Evolutionary conservation across 2,329 filamentous ascomycete species (phyloP), one percentile per base, ranked within the genome.

Genomic region (Hypoxylon sp.): DNA sequence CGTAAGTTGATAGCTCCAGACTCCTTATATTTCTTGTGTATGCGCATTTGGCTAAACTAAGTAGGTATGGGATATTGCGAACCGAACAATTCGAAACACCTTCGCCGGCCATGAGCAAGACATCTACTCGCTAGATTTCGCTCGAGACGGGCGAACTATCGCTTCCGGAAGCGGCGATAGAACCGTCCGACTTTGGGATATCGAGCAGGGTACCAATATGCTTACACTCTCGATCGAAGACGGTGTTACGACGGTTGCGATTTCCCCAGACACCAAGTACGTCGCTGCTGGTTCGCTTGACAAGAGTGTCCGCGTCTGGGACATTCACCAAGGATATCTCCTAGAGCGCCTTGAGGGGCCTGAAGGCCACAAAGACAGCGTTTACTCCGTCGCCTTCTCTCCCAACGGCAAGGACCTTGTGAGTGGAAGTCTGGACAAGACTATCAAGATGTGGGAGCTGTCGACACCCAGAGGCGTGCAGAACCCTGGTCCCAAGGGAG

Each of bases 401-500:
- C 96, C 96, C 30, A 95, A 92, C 75, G 95, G 95, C 69, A 92
- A 94, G 76, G 93, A 97, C 73, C 90, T 99, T 44, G 95, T 98
- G 77, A 97, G 92, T 76, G 96, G 96, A 71, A 97, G 92, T 86
- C 84, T 98, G 74, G 96, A 99, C 80, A 97, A 97, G 86, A 98
- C 95, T 0, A 98, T 98, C 85, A 97, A 98, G 85, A 97, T 98
- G 92, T 99, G 96, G 95, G 95, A 98, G 84, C 87, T 99, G 56
- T 91, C 88, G 61, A 88, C 92, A 22, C 89, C 91, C 49, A 88
- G 92, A 73, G 88, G 90, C 75, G 87, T 90, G 66, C 86, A 89
- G 51, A 89, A 88, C 77, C 86, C 88, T 49, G 89, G 87, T 33
- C 87, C 91, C 7, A 97, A 96, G 85, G 92, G 92, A 37, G 95